A percentile compares a stretch with the other conserved stretches of the same genome.
Conservation (phyloP, 805 yeast species). For the Zygoascus flipseniorum region DNA sequence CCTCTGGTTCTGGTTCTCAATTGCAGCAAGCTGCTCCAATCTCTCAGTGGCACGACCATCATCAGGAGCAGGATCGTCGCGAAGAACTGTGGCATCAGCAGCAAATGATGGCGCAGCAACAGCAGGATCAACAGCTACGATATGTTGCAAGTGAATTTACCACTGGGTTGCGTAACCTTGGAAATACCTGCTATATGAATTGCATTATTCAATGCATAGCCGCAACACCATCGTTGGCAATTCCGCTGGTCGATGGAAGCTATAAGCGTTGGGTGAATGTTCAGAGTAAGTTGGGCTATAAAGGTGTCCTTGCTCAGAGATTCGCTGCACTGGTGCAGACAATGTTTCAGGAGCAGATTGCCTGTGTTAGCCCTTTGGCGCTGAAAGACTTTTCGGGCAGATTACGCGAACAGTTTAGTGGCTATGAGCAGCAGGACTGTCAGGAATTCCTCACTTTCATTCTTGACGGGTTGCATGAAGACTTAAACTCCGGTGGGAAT, state of each 20-base stretch:
- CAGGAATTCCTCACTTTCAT: conserved; percentile 71
- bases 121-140: background rate
- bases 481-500: conserved; percentile 59
- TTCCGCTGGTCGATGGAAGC: conserved; percentile 51
- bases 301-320: conserved; percentile 64
- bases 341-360: conserved; percentile 42
- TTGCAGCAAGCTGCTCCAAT: background rate
- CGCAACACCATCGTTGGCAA: conserved; percentile 59
- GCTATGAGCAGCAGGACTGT: conserved; percentile 75
- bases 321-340: conserved; percentile 53
- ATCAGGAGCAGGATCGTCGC: background rate
- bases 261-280: conserved; percentile 64
- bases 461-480: conserved; percentile 75
- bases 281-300: conserved; percentile 67
- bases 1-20: background rate
- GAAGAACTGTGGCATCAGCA: background rate
- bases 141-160: conserved; percentile 31
- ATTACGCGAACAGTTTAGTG: conserved; percentile 54
- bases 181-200: conserved; percentile 92
- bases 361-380: conserved; percentile 48
- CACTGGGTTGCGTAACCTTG: conserved; percentile 72
- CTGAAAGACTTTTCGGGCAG: conserved; percentile 65
- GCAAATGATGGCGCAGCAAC: background rate
- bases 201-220: conserved; percentile 79
- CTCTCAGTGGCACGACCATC: background rate